These are phyloP conservation scores for Lophium mytilinum DNA, from an alignment of 495 filamentous ascomycete genomes.

Conservation along the genomic window DNA sequence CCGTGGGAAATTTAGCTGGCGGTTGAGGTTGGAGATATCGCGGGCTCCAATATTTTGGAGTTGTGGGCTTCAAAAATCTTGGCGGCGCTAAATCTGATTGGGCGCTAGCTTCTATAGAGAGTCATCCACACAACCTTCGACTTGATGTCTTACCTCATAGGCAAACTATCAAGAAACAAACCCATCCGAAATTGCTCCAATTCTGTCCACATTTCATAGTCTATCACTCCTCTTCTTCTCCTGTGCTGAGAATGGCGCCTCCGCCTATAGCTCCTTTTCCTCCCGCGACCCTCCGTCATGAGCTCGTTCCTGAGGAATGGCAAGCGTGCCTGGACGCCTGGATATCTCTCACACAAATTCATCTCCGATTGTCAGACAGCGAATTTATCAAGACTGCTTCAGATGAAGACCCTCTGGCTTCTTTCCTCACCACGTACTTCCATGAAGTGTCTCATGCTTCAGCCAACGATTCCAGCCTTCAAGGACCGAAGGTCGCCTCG, in stretches of 20 bases:
- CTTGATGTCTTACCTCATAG: too few relatives aligned
- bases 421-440: slow-evolving; percentile 57
- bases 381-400: slow-evolving; percentile 43
- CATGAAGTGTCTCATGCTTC: slow-evolving; percentile 33
- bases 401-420: slow-evolving; percentile 44
- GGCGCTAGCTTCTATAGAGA: neutral
- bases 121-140: too few relatives aligned
- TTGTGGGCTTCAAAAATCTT: slow-evolving; percentile 27
- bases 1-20: slow-evolving; percentile 14
- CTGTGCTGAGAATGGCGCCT: slow-evolving; percentile 35
- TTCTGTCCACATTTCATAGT: too few relatives aligned
- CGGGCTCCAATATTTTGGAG: slow-evolving; percentile 16
- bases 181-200: too few relatives aligned
- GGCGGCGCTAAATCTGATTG: slow-evolving; percentile 35
- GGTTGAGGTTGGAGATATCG: slow-evolving; percentile 30
- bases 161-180: too few relatives aligned
- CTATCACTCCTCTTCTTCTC: neutral
- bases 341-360: slow-evolving; percentile 54
- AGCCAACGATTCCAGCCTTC: slow-evolving; percentile 30
- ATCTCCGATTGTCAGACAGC: slow-evolving; percentile 50
- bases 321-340: slow-evolving; percentile 69
- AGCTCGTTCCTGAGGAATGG: slow-evolving; percentile 65
- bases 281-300: slow-evolving; percentile 54
- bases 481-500: slow-evolving; percentile 41
- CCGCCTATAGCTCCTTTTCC: slow-evolving; percentile 73